These are phyloP conservation scores for Talaromyces sp. DNA, from an alignment of 2,329 filamentous ascomycete genomes.

Conservation along the genomic window DNA sequence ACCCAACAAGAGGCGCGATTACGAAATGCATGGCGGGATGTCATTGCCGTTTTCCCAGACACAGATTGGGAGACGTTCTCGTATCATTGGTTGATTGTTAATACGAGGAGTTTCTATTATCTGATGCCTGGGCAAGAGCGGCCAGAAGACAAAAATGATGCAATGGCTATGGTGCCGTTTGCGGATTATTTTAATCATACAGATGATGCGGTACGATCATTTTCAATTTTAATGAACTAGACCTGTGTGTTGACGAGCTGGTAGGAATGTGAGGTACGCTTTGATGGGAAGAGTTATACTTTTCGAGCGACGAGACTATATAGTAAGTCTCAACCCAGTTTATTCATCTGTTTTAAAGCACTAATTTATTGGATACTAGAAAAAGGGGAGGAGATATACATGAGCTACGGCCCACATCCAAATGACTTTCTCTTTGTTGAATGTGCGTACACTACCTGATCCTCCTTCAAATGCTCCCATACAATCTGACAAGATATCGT, in stretches of 20 bases:
- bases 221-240: not conserved
- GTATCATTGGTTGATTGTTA: slow-evolving; percentile 61
- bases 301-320: slow-evolving; percentile 36
- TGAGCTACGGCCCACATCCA: slow-evolving; percentile 44
- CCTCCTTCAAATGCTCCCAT: too few relatives aligned
- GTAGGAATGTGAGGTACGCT: slow-evolving; percentile 38
- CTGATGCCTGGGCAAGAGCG: slow-evolving; percentile 40
- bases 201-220: slow-evolving; percentile 37
- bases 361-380: slow-evolving; percentile 23
- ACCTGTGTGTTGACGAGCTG: not conserved
- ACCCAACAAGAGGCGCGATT: slow-evolving; percentile 55
- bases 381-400: slow-evolving; percentile 42
- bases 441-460: slow-evolving; percentile 32
- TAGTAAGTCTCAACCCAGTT: slow-evolving; percentile 20
- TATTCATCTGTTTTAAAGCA: not conserved
- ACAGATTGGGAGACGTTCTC: slow-evolving; percentile 45
- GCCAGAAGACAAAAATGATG: slow-evolving; percentile 42
- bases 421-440: slow-evolving; percentile 45
- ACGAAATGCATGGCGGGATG: slow-evolving; percentile 48
- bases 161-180: slow-evolving; percentile 47
- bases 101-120: slow-evolving; percentile 61
- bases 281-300: slow-evolving; percentile 35
- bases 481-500: not conserved
- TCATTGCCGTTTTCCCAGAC: slow-evolving; percentile 44
- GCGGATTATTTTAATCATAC: slow-evolving; percentile 49